Conservation (phyloP, 2,329 filamentous ascomycete genomes). For the Aspergillus glaucus region DNA sequence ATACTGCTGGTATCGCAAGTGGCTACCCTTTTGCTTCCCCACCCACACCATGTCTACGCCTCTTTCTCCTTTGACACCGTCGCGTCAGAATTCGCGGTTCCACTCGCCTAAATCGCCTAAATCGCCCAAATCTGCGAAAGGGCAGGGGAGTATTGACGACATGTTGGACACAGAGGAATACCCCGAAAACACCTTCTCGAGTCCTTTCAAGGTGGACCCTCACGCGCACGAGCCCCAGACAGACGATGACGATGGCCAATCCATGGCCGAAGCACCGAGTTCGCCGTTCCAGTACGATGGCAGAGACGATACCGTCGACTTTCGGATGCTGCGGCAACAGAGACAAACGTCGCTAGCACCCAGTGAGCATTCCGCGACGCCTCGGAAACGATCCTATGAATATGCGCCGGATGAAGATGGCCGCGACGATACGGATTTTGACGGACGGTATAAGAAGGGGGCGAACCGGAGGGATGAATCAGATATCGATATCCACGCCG, state of each 20-base stretch:
- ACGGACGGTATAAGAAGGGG: conserved; percentile 23
- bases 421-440: conserved; percentile 3
- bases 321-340: conserved; percentile 15
- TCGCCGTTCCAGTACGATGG: conserved; percentile 33
- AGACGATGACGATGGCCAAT: conserved; percentile 17
- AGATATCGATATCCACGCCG: conserved; percentile 21
- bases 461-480: conserved; percentile 15
- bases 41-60: conserved; percentile 31
- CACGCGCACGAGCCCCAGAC: conserved; percentile 10
- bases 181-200: conserved; percentile 18
- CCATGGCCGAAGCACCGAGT: conserved; percentile 22
- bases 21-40: background rate
- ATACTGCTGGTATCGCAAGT: background rate
- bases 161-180: conserved; percentile 12
- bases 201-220: conserved; percentile 19
- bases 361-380: conserved; percentile 11
- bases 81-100: conserved; percentile 36
- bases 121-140: conserved; percentile 10
- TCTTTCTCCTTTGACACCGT: conserved; percentile 36
- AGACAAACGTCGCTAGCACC: conserved; percentile 5
- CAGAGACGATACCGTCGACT: conserved; percentile 29
- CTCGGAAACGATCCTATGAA: conserved; percentile 18
- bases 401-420: conserved; percentile 10
- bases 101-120: conserved; percentile 21
- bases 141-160: conserved; percentile 11